phyloP scores from a whole-genome alignment of 2,329 filamentous ascomycete species.

The Cladosporium sp. region DNA sequence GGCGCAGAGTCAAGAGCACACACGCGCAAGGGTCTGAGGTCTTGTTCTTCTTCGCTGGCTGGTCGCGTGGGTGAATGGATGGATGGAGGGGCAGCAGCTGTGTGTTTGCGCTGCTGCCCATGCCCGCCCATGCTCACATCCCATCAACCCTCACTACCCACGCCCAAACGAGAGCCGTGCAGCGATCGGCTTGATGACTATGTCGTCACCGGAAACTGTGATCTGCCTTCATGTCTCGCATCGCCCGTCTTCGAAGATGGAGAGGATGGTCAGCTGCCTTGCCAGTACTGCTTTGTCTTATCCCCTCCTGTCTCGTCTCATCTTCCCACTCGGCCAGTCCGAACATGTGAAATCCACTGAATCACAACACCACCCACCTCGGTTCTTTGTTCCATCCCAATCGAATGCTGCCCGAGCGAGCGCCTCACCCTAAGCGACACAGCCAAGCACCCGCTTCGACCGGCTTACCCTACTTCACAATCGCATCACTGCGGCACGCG shows the following conservation, averaged over 20 bases:
- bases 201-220: neutral
- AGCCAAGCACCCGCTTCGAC: neutral
- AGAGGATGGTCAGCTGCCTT: neutral
- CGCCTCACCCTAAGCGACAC: neutral
- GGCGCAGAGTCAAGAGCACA: neutral
- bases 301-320: neutral
- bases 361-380: neutral
- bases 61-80: neutral
- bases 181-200: neutral
- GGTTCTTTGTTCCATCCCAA: neutral
- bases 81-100: neutral
- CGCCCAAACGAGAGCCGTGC: neutral
- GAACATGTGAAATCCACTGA: neutral
- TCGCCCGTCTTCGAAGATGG: neutral
- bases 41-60: neutral
- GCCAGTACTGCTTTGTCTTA: neutral
- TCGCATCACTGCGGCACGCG: neutral
- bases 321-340: neutral
- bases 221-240: constrained; percentile 5
- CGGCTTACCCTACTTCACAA: neutral
- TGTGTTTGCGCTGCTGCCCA: neutral
- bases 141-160: neutral
- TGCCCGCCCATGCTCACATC: neutral
- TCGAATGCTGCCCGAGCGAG: neutral
- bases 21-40: neutral